Evolutionary conservation across 352 stramenopile genomes (phyloP), one percentile per base, ranked within the genome.

Genomic region (Blastocystis sp.): DNA sequence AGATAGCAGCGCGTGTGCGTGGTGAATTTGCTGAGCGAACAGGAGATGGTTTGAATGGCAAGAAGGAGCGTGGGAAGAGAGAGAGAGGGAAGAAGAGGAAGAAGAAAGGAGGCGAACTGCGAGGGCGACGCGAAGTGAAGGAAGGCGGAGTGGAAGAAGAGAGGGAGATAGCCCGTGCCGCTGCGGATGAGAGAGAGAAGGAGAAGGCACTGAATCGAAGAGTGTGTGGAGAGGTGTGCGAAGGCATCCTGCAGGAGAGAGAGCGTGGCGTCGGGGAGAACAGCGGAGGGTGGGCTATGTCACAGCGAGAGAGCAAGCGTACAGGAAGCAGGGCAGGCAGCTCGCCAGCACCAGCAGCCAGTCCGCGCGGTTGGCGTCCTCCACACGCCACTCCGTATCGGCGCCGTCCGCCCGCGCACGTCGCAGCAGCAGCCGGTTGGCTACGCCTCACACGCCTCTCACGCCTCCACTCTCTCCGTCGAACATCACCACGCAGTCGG

Each of bases 1-100:
- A 79, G 69, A 61, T 57, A 61, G n/a, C 69, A 79, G 57, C 24
- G 61, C 19, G 69, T 14, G 40, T 62, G n/a, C n/a, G 59, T 60
- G 3, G 61, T 62, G 57, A 64, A 79, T 28, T 79, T 79, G 17
- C 38, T 62, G 7, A 79, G 69, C 0, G 69, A 59, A 45, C 69
- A 79, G 1, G 69, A 79, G 38, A 79, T 62, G 28, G 59, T 21
- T 24, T 21, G 21, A n/a, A 79, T 4, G n/a, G 69, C 59, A 60
- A 28, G 57, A 21, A 79, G 40, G 7, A 57, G 69, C 14, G 24
- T 45, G 14, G 61, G 69, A 79, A 38, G 59, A 11, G 17, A 24
- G 19, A 60, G 6, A 28, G 24, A 60, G 28, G 61, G 28, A 61
- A 79, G 24, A 34, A 79, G 24, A 14, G 42, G 28, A 45, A 43